These are phyloP conservation scores for Collybia sp. DNA, from an alignment of 768 basidiomycete genomes.

Conservation along the genomic window DNA sequence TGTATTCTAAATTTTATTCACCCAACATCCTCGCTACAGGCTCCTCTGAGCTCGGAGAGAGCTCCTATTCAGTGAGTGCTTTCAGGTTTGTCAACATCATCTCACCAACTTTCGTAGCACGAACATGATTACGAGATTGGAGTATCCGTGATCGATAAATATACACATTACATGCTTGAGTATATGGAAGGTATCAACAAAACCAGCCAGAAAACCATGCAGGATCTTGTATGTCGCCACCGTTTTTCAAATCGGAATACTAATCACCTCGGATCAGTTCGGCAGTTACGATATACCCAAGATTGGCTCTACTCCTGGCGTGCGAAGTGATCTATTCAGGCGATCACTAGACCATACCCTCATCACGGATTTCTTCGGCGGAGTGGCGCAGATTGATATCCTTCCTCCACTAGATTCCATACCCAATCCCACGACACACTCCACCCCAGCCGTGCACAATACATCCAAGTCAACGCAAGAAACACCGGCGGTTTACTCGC, in stretches of 20 bases:
- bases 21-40: constrained; percentile 92
- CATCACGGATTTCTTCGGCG: constrained; percentile 87
- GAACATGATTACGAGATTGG: constrained; percentile 94
- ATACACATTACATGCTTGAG: constrained; percentile 87
- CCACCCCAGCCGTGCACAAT: not conserved
- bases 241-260: not conserved
- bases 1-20: constrained; percentile 92
- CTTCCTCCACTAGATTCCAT: constrained; percentile 1
- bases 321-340: constrained; percentile 77
- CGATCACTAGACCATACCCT: constrained; percentile 56
- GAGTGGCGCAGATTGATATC: constrained; percentile 83
- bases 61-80: constrained; percentile 81
- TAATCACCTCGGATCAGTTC: constrained; percentile 47
- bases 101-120: constrained; percentile 44
- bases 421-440: not conserved
- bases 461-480: not conserved
- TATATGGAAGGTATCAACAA: constrained; percentile 93
- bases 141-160: constrained; percentile 92
- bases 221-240: constrained; percentile 65
- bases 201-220: constrained; percentile 74
- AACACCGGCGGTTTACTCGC: not conserved
- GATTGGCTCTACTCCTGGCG: constrained; percentile 85
- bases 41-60: constrained; percentile 79
- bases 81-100: not conserved
- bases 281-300: constrained; percentile 66